A percentile compares a stretch with the other conserved stretches of the same genome.
phyloP scores from a whole-genome alignment of 148 eudicot species.

The Silene conica region DNA sequence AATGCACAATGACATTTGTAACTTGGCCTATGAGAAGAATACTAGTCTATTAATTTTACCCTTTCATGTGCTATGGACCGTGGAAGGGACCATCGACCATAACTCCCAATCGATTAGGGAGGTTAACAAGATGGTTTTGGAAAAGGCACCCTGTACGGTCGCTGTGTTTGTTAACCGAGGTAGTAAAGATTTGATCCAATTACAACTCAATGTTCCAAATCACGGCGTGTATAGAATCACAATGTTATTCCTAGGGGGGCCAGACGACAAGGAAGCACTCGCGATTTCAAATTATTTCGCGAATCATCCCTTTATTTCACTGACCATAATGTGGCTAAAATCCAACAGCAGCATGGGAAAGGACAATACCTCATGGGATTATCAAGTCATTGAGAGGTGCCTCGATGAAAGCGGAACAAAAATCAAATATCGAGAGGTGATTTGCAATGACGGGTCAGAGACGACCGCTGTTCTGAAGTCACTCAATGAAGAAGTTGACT shows the following conservation, averaged over 20 bases:
- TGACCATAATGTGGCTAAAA: constrained; percentile 23
- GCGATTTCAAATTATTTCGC: constrained; percentile 27
- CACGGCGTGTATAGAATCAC: neutral
- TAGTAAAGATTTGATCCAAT: neutral
- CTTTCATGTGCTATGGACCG: constrained; percentile 12
- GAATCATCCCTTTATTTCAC: constrained; percentile 18
- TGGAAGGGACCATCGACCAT: neutral
- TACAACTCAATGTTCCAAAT: neutral
- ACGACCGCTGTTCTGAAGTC: neutral
- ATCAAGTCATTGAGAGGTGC: neutral
- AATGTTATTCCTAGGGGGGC: constrained; percentile 34
- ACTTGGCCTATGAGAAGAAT: constrained; percentile 17
- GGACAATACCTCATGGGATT: neutral
- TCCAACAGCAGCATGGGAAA: neutral
- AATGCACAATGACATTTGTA: constrained; percentile 22
- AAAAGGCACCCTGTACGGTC: constrained; percentile 47
- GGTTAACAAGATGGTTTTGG: constrained; percentile 38
- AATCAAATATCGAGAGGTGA: neutral
- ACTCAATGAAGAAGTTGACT: constrained; percentile 12
- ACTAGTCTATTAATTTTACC: constrained; percentile 10
- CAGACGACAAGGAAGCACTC: constrained; percentile 35
- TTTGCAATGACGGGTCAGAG: constrained; percentile 17
- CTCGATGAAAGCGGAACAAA: neutral
- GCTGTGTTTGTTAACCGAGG: constrained; percentile 40
- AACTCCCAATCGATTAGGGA: constrained; percentile 17